Conservation (phyloP, 805 yeast genomes). For the Spencermartinsiella europaea region DNA sequence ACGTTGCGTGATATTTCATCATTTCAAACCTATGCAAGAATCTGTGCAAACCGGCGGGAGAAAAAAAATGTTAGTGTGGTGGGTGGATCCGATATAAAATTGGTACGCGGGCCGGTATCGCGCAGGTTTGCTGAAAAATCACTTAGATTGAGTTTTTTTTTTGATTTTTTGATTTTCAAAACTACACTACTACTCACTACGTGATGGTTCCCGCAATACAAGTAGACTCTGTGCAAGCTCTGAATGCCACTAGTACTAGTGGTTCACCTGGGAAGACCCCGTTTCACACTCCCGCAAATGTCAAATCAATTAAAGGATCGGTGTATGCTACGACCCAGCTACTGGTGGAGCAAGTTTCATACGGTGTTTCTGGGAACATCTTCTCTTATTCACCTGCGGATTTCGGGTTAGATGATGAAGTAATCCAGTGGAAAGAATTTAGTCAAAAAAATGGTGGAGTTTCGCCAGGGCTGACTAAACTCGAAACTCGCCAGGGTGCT, state of each 20-base stretch:
- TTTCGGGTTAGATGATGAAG: constrained; percentile 53
- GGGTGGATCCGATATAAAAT: too few relatives aligned
- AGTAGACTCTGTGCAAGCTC: background rate
- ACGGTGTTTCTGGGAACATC: constrained; percentile 31
- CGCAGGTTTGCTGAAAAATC: too few relatives aligned
- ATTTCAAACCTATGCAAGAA: too few relatives aligned
- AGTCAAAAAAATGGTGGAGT: constrained; percentile 49
- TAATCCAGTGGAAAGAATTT: constrained; percentile 54
- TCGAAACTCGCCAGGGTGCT: constrained; percentile 78
- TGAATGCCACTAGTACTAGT: background rate
- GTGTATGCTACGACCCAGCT: constrained; percentile 24
- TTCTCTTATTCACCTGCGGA: constrained; percentile 63
- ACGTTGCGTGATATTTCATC: background rate
- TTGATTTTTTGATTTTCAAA: too few relatives aligned
- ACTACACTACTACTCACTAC: too few relatives aligned
- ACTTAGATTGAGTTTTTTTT: too few relatives aligned
- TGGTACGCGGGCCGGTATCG: too few relatives aligned
- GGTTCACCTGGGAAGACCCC: constrained; percentile 5
- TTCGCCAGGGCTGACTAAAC: constrained; percentile 54
- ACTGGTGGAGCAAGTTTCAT: constrained; percentile 31
- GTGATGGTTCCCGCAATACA: background rate
- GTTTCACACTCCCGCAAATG: constrained; percentile 20
- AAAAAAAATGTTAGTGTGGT: too few relatives aligned
- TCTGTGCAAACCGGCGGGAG: too few relatives aligned
- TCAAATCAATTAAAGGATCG: constrained; percentile 18